Percentiles rank a stretch among this genome's conserved stretches.
phyloP scores from a whole-genome alignment of 116 monocot genomes.

The Zostera marina region DNA sequence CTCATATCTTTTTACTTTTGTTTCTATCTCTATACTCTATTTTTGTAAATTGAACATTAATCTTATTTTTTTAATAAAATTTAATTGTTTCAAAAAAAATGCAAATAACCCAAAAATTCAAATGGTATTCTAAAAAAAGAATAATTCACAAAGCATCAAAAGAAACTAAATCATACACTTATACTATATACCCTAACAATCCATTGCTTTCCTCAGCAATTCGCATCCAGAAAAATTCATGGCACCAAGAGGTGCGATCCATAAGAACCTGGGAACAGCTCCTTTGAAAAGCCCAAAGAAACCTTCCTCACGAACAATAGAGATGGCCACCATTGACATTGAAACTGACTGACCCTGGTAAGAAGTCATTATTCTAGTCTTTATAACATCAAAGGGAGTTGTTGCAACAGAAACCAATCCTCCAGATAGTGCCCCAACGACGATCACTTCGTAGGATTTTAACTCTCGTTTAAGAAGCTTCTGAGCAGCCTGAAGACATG shows the following conservation, averaged over 20 bases:
- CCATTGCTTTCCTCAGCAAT: slow-evolving; percentile 16
- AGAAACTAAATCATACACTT: too few relatives aligned
- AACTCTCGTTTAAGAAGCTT: slow-evolving; percentile 59
- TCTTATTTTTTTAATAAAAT: too few relatives aligned
- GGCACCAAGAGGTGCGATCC: slow-evolving; percentile 92
- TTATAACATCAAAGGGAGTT: slow-evolving; percentile 98
- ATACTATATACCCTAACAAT: too few relatives aligned
- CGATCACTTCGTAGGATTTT: slow-evolving; percentile 75
- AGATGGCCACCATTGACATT: slow-evolving; percentile 74
- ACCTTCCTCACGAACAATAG: slow-evolving; percentile 77
- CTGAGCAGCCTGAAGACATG: slow-evolving; percentile 43
- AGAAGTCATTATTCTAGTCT: slow-evolving; percentile 95
- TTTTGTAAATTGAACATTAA: too few relatives aligned
- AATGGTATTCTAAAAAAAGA: too few relatives aligned
- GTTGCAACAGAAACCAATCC: slow-evolving; percentile 83
- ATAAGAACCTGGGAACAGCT: slow-evolving; percentile 95
- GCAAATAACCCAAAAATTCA: too few relatives aligned
- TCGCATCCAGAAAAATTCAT: slow-evolving; percentile 19
- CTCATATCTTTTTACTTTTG: too few relatives aligned
- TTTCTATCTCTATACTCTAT: too few relatives aligned
- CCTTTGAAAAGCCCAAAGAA: slow-evolving; percentile 93
- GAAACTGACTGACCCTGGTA: slow-evolving; percentile 55
- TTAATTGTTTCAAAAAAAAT: too few relatives aligned
- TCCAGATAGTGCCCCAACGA: slow-evolving; percentile 82
- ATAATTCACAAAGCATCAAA: too few relatives aligned